A percentile compares a stretch with the other conserved stretches of the same genome.
These are phyloP conservation scores for Irineochytrium annulatum DNA, from an alignment of 192 early-diverging fungal species.

Conservation along the genomic window DNA sequence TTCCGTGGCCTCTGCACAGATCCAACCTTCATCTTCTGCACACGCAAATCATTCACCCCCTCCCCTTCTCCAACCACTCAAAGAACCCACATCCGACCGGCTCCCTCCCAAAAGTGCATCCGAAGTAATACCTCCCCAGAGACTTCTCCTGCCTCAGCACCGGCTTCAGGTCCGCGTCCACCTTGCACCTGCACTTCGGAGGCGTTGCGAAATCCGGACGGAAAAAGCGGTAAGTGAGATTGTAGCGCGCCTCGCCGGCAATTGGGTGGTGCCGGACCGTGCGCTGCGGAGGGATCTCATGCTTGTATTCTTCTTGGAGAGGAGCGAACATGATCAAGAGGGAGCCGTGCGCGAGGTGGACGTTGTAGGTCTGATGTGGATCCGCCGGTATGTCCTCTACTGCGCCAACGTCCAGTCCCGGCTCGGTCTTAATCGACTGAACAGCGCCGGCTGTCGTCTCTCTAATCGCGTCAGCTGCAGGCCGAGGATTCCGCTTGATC, in stretches of 20 bases:
- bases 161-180: constrained; percentile 33
- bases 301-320: constrained; percentile 45
- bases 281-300: constrained; percentile 30
- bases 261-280: constrained; percentile 32
- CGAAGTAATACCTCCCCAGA: constrained; percentile 21
- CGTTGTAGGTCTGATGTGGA: constrained; percentile 30
- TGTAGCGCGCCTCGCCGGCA: constrained; percentile 34
- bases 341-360: constrained; percentile 44
- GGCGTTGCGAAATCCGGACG: constrained; percentile 27
- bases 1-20: too few relatives aligned
- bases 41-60: too few relatives aligned
- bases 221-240: constrained; percentile 46
- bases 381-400: not conserved
- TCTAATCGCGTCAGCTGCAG: too few relatives aligned
- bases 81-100: constrained; percentile 30
- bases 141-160: constrained; percentile 26
- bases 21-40: too few relatives aligned
- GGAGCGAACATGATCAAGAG: constrained; percentile 53
- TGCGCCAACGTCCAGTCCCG: not conserved
- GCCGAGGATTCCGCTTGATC: constrained; percentile 7
- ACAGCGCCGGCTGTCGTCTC: too few relatives aligned
- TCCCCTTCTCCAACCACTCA: constrained; percentile 25
- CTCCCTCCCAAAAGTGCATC: constrained; percentile 15
- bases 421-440: too few relatives aligned
- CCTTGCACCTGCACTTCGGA: constrained; percentile 39